Evolutionary conservation across 768 basidiomycete genomes (phyloP).

Genomic region (Pleurotus ostreatus): DNA sequence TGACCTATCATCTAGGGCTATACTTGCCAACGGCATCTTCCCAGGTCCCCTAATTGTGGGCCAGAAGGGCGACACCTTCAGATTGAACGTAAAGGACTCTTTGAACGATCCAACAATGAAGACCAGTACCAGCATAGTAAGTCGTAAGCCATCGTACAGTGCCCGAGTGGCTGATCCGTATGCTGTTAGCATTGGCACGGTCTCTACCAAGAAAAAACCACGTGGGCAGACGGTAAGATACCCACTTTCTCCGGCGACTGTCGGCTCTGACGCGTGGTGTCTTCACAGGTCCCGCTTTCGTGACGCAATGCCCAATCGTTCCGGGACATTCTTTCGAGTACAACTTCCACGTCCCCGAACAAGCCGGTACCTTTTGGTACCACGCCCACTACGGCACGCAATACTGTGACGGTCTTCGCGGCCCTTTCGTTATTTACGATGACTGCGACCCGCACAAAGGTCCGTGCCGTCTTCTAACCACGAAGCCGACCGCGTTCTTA

Average conservation of each 20-base stretch:
- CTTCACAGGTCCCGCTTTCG: not conserved
- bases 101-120: conserved; percentile 3
- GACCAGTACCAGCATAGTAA: conserved; percentile 27
- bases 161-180: not conserved
- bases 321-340: conserved; percentile 27
- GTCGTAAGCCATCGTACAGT: conserved; percentile 10
- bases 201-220: conserved; percentile 27
- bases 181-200: conserved; percentile 29
- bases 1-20: conserved; percentile 25
- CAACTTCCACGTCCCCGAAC: conserved; percentile 23
- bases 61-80: conserved; percentile 30
- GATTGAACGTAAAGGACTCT: conserved; percentile 2
- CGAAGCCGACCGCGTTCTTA: conserved; percentile 23
- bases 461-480: conserved; percentile 26
- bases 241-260: not conserved
- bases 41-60: conserved; percentile 33
- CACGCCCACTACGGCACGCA: conserved; percentile 31
- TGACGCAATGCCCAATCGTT: conserved; percentile 32
- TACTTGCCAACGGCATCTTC: conserved; percentile 34
- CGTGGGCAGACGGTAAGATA: conserved; percentile 28
- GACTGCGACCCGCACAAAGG: conserved; percentile 24
- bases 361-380: conserved; percentile 28
- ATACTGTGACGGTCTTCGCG: conserved; percentile 44
- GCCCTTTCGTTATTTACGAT: conserved; percentile 35
- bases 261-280: not conserved